Percentiles rank a stretch among this genome's conserved stretches.
Conservation (phyloP, 1,284 basidiomycete genomes). For the Fomitopsis schrenkii region DNA sequence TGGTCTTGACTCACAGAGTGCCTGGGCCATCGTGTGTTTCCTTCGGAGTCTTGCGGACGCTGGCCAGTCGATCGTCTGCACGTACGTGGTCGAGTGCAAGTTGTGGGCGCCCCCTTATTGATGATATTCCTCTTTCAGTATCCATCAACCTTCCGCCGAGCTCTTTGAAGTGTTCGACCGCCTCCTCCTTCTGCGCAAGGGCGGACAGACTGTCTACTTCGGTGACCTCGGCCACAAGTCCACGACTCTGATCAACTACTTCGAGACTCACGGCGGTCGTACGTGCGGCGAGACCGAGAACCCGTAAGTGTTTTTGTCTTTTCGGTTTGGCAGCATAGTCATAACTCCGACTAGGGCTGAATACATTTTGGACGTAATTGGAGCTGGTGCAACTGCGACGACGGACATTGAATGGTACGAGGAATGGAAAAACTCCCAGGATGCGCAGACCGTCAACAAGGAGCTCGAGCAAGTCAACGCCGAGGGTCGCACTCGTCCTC, state of each 20-base stretch:
- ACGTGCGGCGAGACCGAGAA: constrained; percentile 37
- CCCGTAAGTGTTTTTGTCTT: constrained; percentile 32
- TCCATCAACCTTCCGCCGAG: constrained; percentile 71
- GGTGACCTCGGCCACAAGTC: constrained; percentile 67
- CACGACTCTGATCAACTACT: constrained; percentile 60
- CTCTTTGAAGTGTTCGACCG: constrained; percentile 72
- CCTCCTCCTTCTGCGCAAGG: constrained; percentile 54
- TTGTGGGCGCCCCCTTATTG: not conserved
- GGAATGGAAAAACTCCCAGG: constrained; percentile 28
- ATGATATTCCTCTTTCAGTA: constrained; percentile 14
- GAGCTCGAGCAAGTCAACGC: constrained; percentile 30
- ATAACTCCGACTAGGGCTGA: constrained; percentile 44
- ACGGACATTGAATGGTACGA: constrained; percentile 30
- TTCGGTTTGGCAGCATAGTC: constrained; percentile 9
- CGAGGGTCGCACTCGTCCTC: constrained; percentile 27
- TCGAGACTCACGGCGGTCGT: constrained; percentile 56
- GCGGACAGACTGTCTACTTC: constrained; percentile 78
- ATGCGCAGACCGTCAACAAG: constrained; percentile 18
- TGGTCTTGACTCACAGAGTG: constrained; percentile 85
- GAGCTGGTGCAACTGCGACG: constrained; percentile 48
- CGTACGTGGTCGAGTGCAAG: constrained; percentile 24
- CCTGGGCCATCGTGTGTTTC: constrained; percentile 83
- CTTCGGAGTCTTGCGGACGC: constrained; percentile 78
- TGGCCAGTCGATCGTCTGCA: constrained; percentile 76
- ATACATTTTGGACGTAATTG: constrained; percentile 68